Evolutionary conservation across 2,329 filamentous ascomycete species (phyloP).

Genomic region (Scedosporium aurantiacum): DNA sequence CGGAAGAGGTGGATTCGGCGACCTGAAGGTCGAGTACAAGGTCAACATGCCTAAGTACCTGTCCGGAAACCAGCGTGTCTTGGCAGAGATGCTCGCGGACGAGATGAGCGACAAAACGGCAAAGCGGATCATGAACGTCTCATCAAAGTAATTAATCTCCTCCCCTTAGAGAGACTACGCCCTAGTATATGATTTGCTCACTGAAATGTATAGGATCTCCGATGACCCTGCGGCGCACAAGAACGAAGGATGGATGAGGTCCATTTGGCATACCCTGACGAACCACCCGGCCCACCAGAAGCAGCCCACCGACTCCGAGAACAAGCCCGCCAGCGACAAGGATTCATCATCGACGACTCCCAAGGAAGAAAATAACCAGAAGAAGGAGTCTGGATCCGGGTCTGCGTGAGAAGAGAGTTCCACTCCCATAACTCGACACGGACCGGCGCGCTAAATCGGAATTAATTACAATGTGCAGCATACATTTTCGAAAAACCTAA

Average conservation of each 20-base stretch:
- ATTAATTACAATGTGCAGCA: not conserved
- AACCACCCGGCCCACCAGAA: constrained; percentile 53
- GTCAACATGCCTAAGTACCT: constrained; percentile 93
- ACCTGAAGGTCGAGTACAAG: constrained; percentile 88
- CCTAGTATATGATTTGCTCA: not conserved
- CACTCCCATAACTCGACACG: not conserved
- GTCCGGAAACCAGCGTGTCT: constrained; percentile 78
- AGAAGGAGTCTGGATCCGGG: constrained; percentile 1
- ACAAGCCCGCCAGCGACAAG: constrained; percentile 14
- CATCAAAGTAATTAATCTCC: constrained; percentile 29
- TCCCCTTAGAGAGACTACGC: not conserved
- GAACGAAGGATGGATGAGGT: constrained; percentile 84
- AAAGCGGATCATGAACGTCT: constrained; percentile 81
- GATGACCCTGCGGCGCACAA: constrained; percentile 45
- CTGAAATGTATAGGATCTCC: constrained; percentile 7
- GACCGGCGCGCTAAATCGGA: too few species aligned
- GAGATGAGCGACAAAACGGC: constrained; percentile 91
- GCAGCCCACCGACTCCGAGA: constrained; percentile 16
- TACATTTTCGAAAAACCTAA: not conserved
- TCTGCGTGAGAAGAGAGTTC: not conserved
- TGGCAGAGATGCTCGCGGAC: constrained; percentile 91
- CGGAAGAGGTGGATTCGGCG: constrained; percentile 58
- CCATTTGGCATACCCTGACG: constrained; percentile 86
- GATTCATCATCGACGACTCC: constrained; percentile 11
- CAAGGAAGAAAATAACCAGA: constrained; percentile 1